Percentiles rank a stretch among this genome's conserved stretches.
phyloP scores from a whole-genome alignment of 768 basidiomycete species.

The Strobilomyces echinocephalus region DNA sequence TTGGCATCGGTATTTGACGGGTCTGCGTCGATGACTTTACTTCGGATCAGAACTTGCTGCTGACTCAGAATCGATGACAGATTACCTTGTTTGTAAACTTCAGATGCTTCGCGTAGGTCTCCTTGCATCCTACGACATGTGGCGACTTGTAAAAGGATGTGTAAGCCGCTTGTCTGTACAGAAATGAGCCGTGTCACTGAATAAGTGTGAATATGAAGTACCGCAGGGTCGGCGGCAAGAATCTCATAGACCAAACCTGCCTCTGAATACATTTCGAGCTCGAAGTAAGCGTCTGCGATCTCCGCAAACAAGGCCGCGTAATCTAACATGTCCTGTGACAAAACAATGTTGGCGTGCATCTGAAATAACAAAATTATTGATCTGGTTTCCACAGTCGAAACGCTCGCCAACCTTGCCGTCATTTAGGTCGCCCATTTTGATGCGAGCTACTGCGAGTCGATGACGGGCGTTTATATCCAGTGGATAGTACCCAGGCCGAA shows the following conservation, averaged over 20 bases:
- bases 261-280: conserved; percentile 63
- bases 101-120: conserved; percentile 69
- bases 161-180: conserved; percentile 66
- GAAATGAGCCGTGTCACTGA: neutral
- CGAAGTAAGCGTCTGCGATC: conserved; percentile 79
- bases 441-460: conserved; percentile 75
- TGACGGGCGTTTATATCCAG: conserved; percentile 52
- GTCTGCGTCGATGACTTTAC: conserved; percentile 66
- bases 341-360: conserved; percentile 73
- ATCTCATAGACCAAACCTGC: conserved; percentile 78
- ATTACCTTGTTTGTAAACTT: conserved; percentile 79
- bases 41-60: conserved; percentile 16
- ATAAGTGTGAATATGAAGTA: conserved; percentile 32
- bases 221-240: conserved; percentile 69
- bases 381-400: neutral
- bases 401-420: conserved; percentile 68
- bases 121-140: conserved; percentile 76
- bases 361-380: conserved; percentile 25
- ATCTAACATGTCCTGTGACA: conserved; percentile 66
- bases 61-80: neutral
- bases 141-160: conserved; percentile 72
- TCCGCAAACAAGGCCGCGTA: conserved; percentile 78
- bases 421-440: conserved; percentile 71
- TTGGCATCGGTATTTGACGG: conserved; percentile 77
- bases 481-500: conserved; percentile 46